Base-by-base conservation (phyloP, 164 flowering plant genomes). In the Protea cynaroides region DNA sequence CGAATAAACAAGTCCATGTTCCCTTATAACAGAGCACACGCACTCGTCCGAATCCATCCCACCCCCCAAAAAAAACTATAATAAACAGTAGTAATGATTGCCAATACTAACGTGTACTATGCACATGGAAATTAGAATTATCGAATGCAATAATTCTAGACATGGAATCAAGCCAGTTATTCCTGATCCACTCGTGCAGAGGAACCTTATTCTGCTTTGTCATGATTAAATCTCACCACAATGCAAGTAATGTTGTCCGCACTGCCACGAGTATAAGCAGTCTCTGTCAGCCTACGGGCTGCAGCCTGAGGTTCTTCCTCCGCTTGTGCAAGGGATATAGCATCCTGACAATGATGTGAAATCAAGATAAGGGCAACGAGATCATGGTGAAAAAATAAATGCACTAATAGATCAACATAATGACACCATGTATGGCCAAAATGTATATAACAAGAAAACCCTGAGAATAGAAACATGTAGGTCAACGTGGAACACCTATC, bases 181-280 rank as follows among this genome's bases (percentile, higher is more conserved):
- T 49, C 17, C 52, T 49, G 19, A 22, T 24, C 7, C 53, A 56
- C 25, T 24, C 51, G n/a, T 52, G 15, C 44, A 8, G 8, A 44
- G 23, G 18, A 22, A 49, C 29, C 67, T 21, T 68, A 64, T 40
- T 72, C 76, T n/a, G 63, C 63, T 64, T 75, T 72, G 0, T 81
- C 77, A 25, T 83, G 97, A 71, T 84, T 81, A 72, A 91, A 86
- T 72, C 71, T 84, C 70, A 94, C 98, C 59, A 94, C 97, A 56
- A 94, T 85, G 84, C 96, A 94, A 22, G 98, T 94, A 61, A 94
- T 94, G 71, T 94, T 94, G 74, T 94, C 99, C 0, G 96, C 88
- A 71, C 99, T 94, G 19, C 99, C 99, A 8, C 96, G 89, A 8
- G 79, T 77, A 63, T 84, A 94, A 10, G 99, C 97, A 19, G 93